Base-by-base conservation (phyloP, 495 filamentous ascomycete genomes). In the Pyrenopolyporus hunteri region DNA sequence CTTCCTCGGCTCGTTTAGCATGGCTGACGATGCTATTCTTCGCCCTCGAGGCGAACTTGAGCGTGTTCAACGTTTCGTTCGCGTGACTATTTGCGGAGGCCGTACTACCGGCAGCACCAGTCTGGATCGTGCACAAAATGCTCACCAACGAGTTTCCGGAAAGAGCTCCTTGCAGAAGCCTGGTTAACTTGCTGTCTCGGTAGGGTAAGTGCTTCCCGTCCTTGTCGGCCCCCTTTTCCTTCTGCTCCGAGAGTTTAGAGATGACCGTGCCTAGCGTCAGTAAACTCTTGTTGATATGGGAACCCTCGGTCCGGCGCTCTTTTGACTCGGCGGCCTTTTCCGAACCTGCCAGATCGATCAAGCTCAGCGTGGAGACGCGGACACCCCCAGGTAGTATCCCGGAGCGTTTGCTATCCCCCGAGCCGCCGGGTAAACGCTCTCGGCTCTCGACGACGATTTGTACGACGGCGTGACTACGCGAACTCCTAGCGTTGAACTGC, bases 21-120 rank as follows among this genome's bases (percentile, higher is more conserved):
- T 97, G 94, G 64, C 92, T 97, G 64, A 97, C 88, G 71, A 98
- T 97, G 68, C 89, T 98, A 71, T 98, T 98, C 80, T 94, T 96
- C 32, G 94, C 94, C 52, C 95, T 84, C 5, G 94, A 91, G 9
- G 94, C 94, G 71, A 98, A 98, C 67, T 98, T 98, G 47, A 98
- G 78, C 0, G 94, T 98, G 72, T 97, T 97, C 63, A 98, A 72
- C 8, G 93, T 98, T 74, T 98, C 94, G 14, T 83, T 86, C 1
- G 87, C 89, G 64, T 97, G 89, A 1, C 81, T 87, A 46, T 81
- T 83, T 6, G 84, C 77, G 25, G 87, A 75, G 16, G 87, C 86
- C 25, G 79, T 76, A 60, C 82, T 87, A 6, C 85, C 87, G 1
- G 81, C 81, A 2, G 86, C 78, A 0, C 90, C 89, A 29, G 94